Evolutionary conservation across 2,329 filamentous ascomycete species (phyloP), one percentile per base, ranked within the genome.

Genomic region (Pseudocercospora eumusae): DNA sequence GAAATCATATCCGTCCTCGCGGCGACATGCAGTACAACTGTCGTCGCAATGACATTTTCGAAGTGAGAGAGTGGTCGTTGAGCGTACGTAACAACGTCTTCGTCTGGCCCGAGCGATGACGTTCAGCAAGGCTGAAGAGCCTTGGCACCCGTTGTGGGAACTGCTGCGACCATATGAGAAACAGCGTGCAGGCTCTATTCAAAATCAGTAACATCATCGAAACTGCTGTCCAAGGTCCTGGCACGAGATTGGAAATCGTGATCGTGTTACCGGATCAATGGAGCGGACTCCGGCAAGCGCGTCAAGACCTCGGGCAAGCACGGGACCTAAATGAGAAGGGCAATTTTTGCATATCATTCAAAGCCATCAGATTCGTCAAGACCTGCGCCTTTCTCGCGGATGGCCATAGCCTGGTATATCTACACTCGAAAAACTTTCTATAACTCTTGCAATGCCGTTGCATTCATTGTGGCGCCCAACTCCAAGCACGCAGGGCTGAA

Each of bases 301-400:
- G 15, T 47, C 3, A 31, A 52, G 47, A 52, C 25, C 47, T 52
- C 47, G 47, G 47, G 47, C 47, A 52, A 52, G 47, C 21, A 52
- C 47, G 25, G 47, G 47, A 25, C 11, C 10, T 31, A 2, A 25
- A 47, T 10, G 21, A 23, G n/a, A 28, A 28, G 11, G 21, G 4
- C 15, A 25, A 5, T 21, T 21, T 8, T 25, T 25, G 44, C 10
- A 23, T 8, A 47, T 47, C 44, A 47, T 47, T 47, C 23, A 25
- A 47, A 25, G 23, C 18, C 44, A 47, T 47, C 6, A 27, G 4
- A 31, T 52, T 52, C 47, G 23, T 52, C 47, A 52, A 20, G 47
- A 52, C 47, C 47, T 27, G 47, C 47, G 47, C 47, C 47, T 52
- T 25, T 28, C 21, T 28, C 8, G 10, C 47, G 47, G n/a, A 18